A percentile compares a stretch with the other conserved stretches of the same genome.
Conservation (phyloP, 2,329 filamentous ascomycete species). For the Cytospora piceae region DNA sequence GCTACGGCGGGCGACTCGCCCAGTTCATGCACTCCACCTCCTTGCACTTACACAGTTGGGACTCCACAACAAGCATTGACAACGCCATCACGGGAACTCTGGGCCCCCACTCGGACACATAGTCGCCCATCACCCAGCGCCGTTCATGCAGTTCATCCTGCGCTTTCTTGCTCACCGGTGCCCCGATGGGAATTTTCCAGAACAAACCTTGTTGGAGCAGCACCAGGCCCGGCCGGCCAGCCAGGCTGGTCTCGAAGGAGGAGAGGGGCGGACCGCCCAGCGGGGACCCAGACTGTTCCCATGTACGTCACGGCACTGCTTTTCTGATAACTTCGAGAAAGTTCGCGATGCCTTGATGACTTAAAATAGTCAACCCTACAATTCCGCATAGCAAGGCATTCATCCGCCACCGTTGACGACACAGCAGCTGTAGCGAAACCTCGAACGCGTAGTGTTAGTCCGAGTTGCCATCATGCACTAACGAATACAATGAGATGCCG, state of each 20-base stretch:
- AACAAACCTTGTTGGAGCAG: neutral
- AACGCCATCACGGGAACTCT: constrained; percentile 19
- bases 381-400: neutral
- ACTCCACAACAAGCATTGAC: constrained; percentile 14
- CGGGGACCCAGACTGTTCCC: neutral
- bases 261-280: constrained; percentile 9
- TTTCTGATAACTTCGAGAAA: constrained; percentile 24
- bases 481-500: constrained; percentile 17
- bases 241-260: constrained; percentile 8
- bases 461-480: constrained; percentile 21
- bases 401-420: constrained; percentile 9
- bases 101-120: constrained; percentile 1
- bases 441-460: neutral
- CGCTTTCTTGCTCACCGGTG: neutral
- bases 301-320: neutral
- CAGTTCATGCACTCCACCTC: constrained; percentile 10
- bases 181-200: neutral
- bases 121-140: constrained; percentile 8
- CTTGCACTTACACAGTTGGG: neutral
- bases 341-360: constrained; percentile 18
- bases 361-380: constrained; percentile 1
- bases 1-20: constrained; percentile 22
- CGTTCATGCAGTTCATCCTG: constrained; percentile 2
- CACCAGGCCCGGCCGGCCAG: neutral
- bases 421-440: neutral